Conservation (phyloP, 352 stramenopile genomes). For the Plasmopara viticola region DNA sequence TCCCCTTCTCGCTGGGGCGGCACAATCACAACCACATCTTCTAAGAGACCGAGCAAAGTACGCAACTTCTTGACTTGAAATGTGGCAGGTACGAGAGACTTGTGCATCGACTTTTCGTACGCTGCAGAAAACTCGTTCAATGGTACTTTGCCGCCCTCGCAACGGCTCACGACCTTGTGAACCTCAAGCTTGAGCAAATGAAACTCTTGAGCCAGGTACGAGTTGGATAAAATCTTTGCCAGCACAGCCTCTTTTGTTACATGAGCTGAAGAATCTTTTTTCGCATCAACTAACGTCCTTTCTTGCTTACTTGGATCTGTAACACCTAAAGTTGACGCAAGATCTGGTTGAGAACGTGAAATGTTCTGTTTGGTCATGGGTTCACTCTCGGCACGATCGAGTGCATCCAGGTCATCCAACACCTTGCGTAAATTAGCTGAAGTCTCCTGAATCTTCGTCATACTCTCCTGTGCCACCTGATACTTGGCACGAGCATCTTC, state of each 20-base stretch:
- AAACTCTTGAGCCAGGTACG: conserved; percentile 42
- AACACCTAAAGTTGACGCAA: conserved; percentile 3
- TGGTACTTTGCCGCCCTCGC: conserved; percentile 36
- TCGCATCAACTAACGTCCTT: background rate
- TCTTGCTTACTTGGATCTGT: conserved; percentile 3
- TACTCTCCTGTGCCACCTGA: conserved; percentile 14
- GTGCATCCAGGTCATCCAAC: conserved; percentile 54
- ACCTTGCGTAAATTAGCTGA: conserved; percentile 38
- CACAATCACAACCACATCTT: conserved; percentile 48
- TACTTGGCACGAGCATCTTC: conserved; percentile 16
- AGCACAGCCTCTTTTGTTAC: conserved; percentile 48
- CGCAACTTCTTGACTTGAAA: conserved; percentile 80
- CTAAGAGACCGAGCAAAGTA: conserved; percentile 48
- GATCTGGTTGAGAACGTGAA: conserved; percentile 31
- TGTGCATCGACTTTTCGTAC: conserved; percentile 69
- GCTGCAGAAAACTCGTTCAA: conserved; percentile 39
- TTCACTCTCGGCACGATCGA: conserved; percentile 49
- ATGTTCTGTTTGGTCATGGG: conserved; percentile 56
- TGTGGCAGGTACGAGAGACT: conserved; percentile 38
- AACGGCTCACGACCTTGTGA: conserved; percentile 60
- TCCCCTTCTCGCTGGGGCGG: conserved; percentile 42
- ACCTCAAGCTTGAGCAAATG: conserved; percentile 65
- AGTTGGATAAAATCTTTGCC: conserved; percentile 34
- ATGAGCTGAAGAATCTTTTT: conserved; percentile 9
- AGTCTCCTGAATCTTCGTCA: conserved; percentile 16